Conservation (phyloP, 2,329 filamentous ascomycete genomes). For the Phaeosphaeriaceae sp. region DNA sequence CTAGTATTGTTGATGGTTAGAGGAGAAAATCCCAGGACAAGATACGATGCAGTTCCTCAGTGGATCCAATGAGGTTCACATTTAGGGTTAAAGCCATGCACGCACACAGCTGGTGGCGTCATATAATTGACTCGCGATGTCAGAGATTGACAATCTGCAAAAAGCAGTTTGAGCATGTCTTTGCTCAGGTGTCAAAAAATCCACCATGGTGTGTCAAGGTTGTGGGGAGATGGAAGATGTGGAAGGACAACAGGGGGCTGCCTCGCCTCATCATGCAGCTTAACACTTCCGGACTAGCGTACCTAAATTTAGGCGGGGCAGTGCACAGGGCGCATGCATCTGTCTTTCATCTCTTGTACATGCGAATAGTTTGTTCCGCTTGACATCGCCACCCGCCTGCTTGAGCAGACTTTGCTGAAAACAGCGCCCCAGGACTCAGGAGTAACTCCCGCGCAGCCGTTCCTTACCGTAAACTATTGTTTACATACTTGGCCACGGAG, state of each 20-base stretch:
- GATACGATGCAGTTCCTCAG: too few species aligned
- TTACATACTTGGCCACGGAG: background rate
- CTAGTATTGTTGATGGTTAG: too few species aligned
- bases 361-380: conserved; percentile 22
- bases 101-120: background rate
- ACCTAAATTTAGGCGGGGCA: conserved; percentile 42
- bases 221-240: background rate
- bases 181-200: background rate
- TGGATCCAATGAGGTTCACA: too few species aligned
- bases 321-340: conserved; percentile 22
- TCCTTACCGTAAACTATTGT: background rate
- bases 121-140: too few species aligned
- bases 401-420: conserved; percentile 11
- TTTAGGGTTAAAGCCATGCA: too few species aligned
- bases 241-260: conserved; percentile 10
- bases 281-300: conserved; percentile 14
- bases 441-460: conserved; percentile 6
- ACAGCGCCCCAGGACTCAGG: conserved; percentile 3
- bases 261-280: conserved; percentile 17
- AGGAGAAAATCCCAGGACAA: too few species aligned
- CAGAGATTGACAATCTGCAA: background rate
- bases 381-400: conserved; percentile 26
- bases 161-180: background rate
- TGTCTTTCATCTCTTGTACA: conserved; percentile 20
- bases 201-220: background rate